Evolutionary conservation across 108 stramenopile genomes (phyloP).

Genomic region (Parmales sp.): DNA sequence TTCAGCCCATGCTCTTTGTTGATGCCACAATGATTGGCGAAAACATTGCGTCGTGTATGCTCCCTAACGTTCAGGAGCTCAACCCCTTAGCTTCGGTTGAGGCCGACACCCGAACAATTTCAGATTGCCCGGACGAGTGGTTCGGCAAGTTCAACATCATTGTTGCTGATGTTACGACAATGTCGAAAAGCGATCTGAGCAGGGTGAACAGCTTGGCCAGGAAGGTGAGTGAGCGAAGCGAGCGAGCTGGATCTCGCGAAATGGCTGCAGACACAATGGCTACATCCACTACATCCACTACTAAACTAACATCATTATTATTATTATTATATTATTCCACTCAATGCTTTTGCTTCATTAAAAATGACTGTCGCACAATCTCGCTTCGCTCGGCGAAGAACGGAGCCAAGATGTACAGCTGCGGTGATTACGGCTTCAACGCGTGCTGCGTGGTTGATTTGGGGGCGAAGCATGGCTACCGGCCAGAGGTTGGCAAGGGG

Average conservation of each 20-base stretch:
- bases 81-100: slow-evolving; percentile 70
- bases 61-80: slow-evolving; percentile 70
- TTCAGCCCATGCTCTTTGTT: slow-evolving; percentile 31
- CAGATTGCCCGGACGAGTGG: slow-evolving; percentile 48
- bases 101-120: slow-evolving; percentile 51
- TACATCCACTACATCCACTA: too few species aligned
- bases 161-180: slow-evolving; percentile 62
- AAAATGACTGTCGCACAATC: too few species aligned
- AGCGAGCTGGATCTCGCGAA: too few species aligned
- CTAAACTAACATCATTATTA: too few species aligned
- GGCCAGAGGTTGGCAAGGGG: slow-evolving; percentile 67
- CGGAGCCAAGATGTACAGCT: slow-evolving; percentile 44
- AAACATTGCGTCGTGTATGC: slow-evolving; percentile 21
- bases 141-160: slow-evolving; percentile 65
- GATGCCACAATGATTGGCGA: slow-evolving; percentile 20
- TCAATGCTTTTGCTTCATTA: too few species aligned
- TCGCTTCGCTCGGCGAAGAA: not conserved
- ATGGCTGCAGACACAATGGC: too few species aligned
- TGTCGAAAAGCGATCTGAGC: too few species aligned
- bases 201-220: too few species aligned
- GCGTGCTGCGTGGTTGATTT: slow-evolving; percentile 66
- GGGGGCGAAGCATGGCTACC: slow-evolving; percentile 47
- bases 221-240: too few species aligned
- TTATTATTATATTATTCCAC: too few species aligned
- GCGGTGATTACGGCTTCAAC: slow-evolving; percentile 58